These are phyloP conservation scores for Amanita phalloides DNA, from an alignment of 768 basidiomycete species.

Conservation along the genomic window DNA sequence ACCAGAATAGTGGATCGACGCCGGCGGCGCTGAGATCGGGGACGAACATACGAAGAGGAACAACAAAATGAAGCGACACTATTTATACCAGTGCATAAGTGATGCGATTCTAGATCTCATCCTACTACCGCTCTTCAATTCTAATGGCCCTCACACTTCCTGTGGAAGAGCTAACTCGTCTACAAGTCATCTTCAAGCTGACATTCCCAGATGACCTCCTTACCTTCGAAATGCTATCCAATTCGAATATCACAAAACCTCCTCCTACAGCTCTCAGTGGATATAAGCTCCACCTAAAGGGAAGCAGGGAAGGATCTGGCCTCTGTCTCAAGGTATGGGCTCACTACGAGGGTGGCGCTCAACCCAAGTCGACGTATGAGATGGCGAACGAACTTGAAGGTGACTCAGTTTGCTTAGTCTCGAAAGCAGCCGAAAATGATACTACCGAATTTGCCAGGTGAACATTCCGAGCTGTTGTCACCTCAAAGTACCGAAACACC, in stretches of 20 bases:
- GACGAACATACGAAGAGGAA: background rate
- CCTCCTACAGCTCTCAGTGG: conserved; percentile 1
- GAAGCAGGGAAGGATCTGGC: conserved; percentile 5
- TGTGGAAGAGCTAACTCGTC: conserved; percentile 4
- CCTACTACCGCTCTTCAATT: background rate
- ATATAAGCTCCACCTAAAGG: conserved; percentile 6
- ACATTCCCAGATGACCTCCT: conserved; percentile 5
- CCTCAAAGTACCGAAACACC: background rate
- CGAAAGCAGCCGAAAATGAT: background rate
- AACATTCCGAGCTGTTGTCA: background rate
- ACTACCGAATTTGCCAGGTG: background rate
- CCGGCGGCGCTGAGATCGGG: background rate
- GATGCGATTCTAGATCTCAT: background rate
- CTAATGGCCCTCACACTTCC: conserved; percentile 8
- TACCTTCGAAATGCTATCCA: conserved; percentile 7
- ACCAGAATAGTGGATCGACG: conserved; percentile 1
- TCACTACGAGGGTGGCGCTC: background rate
- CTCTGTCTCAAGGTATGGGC: conserved; percentile 7
- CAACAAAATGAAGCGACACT: background rate
- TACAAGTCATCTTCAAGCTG: conserved; percentile 6
- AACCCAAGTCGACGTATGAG: background rate
- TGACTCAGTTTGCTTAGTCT: background rate
- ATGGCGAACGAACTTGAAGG: background rate
- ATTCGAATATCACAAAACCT: background rate
- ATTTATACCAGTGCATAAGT: conserved; percentile 1